Base-by-base conservation (phyloP, 306 rosid genomes). In the Vigna reflexopilosa region DNA sequence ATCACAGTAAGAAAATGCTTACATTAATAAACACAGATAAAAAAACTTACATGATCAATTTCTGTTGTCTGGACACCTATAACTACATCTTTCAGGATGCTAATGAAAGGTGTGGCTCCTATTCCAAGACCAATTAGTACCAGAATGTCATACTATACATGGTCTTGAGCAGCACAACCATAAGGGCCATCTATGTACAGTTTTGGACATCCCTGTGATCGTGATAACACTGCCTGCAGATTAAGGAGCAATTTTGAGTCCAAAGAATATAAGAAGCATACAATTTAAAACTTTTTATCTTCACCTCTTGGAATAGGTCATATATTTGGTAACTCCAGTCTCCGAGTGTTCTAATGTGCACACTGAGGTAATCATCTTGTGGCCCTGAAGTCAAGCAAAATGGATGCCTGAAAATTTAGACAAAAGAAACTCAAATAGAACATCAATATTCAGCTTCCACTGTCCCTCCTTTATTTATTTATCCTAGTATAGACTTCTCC, bases 331-430 rank as follows among this genome's bases (percentile, higher is more conserved):
- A 83, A 81, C 97, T 94, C 98, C 98, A 90, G 77, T 91, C 98
- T 66, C 98, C 97, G 15, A 86, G 86, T 70, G 92, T 87, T 89
- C 96, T 82, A 48, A 93, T 91, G 80, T 93, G 98, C 73, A 91
- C 93, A 44, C 93, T 93, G 26, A 93, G 90, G 86, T 86, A 85
- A 20, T 87, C 88, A 76, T 94, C 97, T 84, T 87, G 88, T 70
- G 96, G 96, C 58, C 93, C 94, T 54, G 98, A 94, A 84, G 96
- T 94, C 78, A 94, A 80, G 77, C 97, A 91, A 84, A 87, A 94
- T n/a, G 98, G 97, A 54, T 93, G 98, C 97, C 98, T 91, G 90
- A 73, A 76, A 88, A 51, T 75, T 74, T 74, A 80, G 58, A 77
- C 56, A 63, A 62, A 73, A 47, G 59, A 64, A 67, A 48, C 40